Evolutionary conservation across 1,139 yeast species (phyloP), one percentile per base, ranked within the genome.

Genomic region (Hyphopichia wangnamkhiaoensis): DNA sequence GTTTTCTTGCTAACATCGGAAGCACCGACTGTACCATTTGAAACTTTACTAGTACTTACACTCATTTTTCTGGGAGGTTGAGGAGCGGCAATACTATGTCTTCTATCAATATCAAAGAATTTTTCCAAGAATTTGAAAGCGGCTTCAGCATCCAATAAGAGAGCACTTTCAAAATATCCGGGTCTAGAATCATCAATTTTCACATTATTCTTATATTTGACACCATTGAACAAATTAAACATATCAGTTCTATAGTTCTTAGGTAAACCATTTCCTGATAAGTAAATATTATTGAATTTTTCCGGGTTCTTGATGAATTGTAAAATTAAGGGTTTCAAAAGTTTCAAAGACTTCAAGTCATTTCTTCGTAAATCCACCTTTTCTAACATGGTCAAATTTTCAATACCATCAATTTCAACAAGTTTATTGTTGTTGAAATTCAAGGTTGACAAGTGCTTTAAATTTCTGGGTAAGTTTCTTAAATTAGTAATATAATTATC

Each of bases 101-200:
- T 43, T 14, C 47, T 37, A 31, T 42, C 41, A 19, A 55, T 35
- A 52, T 64, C 69, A 40, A 74, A 62, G 47, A 63, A 76, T 39
- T 66, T 70, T 41, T 72, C 72, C 41, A 76, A 63, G 35, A 63
- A 63, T 50, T 68, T 58, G 38, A 62, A 59, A 0, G 83, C 76
- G 8, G 66, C 62, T 42, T 75, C 79, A 2, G 72, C 63, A 48
- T 79, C 84, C 39, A 78, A 59, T 25, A 79, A 54, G 52, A 76
- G 52, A 14, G 83, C 76, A 36, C 78, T 70, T 57, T 81, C 87
- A 55, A 81, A 76, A 43, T 81, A 74, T 1, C 87, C 86, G 0
- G 87, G 86, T 42, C 74, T 60, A 8, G 83, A 76, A 40, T 82
- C 86, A 53, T 81, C 86, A 36, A 81, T 73, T 48, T 74, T 70